Evolutionary conservation across 2,329 filamentous ascomycete species (phyloP).

Genomic region (Pseudocercospora vitis): DNA sequence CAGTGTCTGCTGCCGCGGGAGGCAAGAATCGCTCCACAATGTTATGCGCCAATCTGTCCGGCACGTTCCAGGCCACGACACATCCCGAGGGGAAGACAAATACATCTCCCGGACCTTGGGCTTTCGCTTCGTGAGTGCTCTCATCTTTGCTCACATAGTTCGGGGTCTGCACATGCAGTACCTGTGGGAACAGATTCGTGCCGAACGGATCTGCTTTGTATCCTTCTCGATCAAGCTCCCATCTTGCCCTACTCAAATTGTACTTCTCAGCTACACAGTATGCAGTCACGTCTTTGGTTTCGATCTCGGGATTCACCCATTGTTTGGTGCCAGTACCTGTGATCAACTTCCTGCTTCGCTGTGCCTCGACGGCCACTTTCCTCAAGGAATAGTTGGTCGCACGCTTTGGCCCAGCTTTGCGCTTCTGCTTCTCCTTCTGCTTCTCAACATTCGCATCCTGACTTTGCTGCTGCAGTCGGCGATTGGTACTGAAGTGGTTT

Average conservation of each 20-base stretch:
- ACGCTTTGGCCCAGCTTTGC: conserved; percentile 49
- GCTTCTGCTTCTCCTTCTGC: conserved; percentile 38
- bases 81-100: conserved; percentile 96
- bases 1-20: conserved; percentile 65
- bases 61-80: conserved; percentile 86
- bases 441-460: no score
- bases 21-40: conserved; percentile 71
- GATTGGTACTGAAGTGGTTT: conserved; percentile 31
- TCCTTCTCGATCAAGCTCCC: conserved; percentile 58
- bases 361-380: conserved; percentile 75
- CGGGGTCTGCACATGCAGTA: conserved; percentile 59
- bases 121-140: conserved; percentile 45
- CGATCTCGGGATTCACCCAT: conserved; percentile 49
- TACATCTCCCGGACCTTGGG: conserved; percentile 65
- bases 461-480: conserved; percentile 14
- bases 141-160: conserved; percentile 42
- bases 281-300: conserved; percentile 58
- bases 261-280: conserved; percentile 70
- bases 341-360: conserved; percentile 57
- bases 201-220: conserved; percentile 63
- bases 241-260: conserved; percentile 58
- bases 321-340: conserved; percentile 47
- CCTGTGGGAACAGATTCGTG: conserved; percentile 64
- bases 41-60: conserved; percentile 68
- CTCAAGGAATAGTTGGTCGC: conserved; percentile 73